Evolutionary conservation across 306 rosid species (phyloP).

Genomic region (Pachyrhizus erosus): DNA sequence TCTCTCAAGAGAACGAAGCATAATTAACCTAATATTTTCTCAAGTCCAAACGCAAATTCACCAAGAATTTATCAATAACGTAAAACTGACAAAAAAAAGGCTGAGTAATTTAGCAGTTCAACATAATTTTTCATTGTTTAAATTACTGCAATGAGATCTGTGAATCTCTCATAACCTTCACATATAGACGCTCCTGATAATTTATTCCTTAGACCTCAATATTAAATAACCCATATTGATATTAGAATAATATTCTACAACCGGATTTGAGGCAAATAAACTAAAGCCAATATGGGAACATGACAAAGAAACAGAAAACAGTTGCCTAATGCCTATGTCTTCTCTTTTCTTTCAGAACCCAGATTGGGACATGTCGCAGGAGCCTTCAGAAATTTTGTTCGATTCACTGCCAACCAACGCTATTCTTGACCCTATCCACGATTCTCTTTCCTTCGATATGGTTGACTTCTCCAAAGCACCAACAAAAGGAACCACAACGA

Average conservation of each 20-base stretch:
- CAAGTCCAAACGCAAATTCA: too few relatives aligned
- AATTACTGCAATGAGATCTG: too few relatives aligned
- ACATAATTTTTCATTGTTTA: neutral
- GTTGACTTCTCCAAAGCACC: conserved; percentile 28
- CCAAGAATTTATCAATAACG: too few relatives aligned
- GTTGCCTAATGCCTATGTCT: conserved; percentile 9
- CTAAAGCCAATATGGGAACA: neutral
- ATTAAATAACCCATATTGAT: neutral
- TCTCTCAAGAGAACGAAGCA: too few relatives aligned
- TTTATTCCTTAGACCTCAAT: neutral
- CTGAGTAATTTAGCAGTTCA: too few relatives aligned
- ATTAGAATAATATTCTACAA: neutral
- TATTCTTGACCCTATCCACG: conserved; percentile 2
- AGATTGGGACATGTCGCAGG: neutral
- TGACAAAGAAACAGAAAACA: neutral
- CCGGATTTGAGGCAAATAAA: neutral
- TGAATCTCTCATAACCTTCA: too few relatives aligned
- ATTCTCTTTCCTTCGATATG: conserved; percentile 50
- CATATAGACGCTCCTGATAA: neutral
- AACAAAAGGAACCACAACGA: neutral
- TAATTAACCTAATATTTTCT: too few relatives aligned
- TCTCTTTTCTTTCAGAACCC: neutral
- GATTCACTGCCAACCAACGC: neutral
- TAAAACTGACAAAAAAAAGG: too few relatives aligned
- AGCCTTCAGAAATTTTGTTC: conserved; percentile 6